phyloP scores from a whole-genome alignment of 2,329 filamentous ascomycete genomes.

The Simplicillium sp. region DNA sequence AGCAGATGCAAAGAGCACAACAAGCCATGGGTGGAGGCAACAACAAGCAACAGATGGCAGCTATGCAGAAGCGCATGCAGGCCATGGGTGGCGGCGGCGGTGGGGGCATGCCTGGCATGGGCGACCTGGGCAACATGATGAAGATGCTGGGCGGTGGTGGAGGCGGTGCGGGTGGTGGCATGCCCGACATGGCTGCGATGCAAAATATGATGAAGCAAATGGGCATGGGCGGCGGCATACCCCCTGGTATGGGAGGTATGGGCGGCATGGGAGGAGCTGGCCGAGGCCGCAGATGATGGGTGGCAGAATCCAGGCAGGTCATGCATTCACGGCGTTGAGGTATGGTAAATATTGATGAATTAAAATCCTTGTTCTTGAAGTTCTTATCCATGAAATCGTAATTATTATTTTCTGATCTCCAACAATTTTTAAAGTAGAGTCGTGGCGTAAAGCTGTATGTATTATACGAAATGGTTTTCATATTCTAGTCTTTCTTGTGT shows the following conservation, averaged over 20 bases:
- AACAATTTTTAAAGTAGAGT: too few relatives aligned
- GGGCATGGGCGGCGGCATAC: constrained; percentile 48
- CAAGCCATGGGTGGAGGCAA: constrained; percentile 85
- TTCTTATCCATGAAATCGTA: too few relatives aligned
- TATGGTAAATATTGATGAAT: too few relatives aligned
- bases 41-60: constrained; percentile 86
- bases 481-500: too few relatives aligned
- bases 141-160: constrained; percentile 78
- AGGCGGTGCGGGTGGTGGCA: constrained; percentile 46
- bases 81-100: constrained; percentile 71
- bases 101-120: constrained; percentile 71
- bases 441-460: too few relatives aligned
- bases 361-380: too few relatives aligned
- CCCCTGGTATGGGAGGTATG: constrained; percentile 22
- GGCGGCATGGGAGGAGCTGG: constrained; percentile 16
- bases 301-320: background rate
- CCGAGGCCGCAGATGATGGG: constrained; percentile 18
- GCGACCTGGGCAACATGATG: constrained; percentile 78
- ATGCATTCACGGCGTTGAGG: too few relatives aligned
- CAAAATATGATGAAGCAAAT: constrained; percentile 71
- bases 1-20: constrained; percentile 92
- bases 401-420: too few relatives aligned
- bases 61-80: constrained; percentile 92
- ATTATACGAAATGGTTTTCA: too few relatives aligned
- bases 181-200: constrained; percentile 69